phyloP scores from a whole-genome alignment of 805 yeast species.

The Candida andamanensis region DNA sequence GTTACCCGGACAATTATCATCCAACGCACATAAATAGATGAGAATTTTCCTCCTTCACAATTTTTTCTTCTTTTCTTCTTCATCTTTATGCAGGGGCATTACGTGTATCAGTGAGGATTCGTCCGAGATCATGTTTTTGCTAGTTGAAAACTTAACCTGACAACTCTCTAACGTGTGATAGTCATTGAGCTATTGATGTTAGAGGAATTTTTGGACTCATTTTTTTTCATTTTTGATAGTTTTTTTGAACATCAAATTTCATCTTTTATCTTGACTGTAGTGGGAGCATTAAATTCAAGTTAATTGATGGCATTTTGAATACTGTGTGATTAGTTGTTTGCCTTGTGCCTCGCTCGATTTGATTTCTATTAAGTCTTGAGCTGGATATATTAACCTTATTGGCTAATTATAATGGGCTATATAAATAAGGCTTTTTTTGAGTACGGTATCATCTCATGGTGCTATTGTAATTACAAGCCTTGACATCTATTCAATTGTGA shows the following conservation, averaged over 20 bases:
- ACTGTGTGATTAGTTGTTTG: slow-evolving; percentile 8
- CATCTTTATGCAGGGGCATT: slow-evolving; percentile 99
- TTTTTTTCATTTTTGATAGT: slow-evolving; percentile 2
- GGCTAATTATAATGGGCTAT: slow-evolving; percentile 32
- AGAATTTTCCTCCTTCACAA: slow-evolving; percentile 1
- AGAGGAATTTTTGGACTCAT: slow-evolving; percentile 71
- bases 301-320: background rate
- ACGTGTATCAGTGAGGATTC: slow-evolving; percentile 99
- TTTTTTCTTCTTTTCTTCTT: slow-evolving; percentile 16
- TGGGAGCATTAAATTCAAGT: slow-evolving; percentile 8
- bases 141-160: slow-evolving; percentile 99
- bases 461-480: slow-evolving; percentile 44
- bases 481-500: too few species aligned
- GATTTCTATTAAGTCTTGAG: slow-evolving; percentile 35
- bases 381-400: slow-evolving; percentile 27
- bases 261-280: slow-evolving; percentile 6
- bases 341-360: slow-evolving; percentile 49
- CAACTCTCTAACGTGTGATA: slow-evolving; percentile 52
- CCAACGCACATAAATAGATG: slow-evolving; percentile 2
- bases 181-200: slow-evolving; percentile 46
- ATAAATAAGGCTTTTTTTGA: slow-evolving; percentile 39
- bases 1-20: slow-evolving; percentile 6
- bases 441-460: slow-evolving; percentile 44
- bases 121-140: slow-evolving; percentile 99
- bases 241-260: slow-evolving; percentile 8